phyloP scores from a whole-genome alignment of 2,329 filamentous ascomycete species.

The Pyrenochaeta sp. region DNA sequence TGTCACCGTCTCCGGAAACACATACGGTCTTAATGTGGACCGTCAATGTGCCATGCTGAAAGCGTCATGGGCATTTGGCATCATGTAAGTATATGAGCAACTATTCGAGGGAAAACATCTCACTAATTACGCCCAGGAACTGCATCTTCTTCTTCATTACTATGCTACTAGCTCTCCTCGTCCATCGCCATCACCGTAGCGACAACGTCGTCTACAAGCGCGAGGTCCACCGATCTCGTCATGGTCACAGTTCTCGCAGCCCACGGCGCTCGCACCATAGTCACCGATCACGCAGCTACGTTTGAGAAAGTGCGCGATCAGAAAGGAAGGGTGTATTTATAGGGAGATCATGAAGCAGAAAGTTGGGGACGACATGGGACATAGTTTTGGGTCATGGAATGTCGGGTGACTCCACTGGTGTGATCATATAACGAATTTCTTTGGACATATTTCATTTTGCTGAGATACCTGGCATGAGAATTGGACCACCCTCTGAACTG shows the following conservation, averaged over 20 bases:
- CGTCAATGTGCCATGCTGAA: conserved; percentile 94
- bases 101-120: neutral
- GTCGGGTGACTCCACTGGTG: neutral
- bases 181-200: conserved; percentile 55
- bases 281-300: conserved; percentile 50
- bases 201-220: conserved; percentile 61
- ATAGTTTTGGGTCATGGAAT: neutral
- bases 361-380: neutral
- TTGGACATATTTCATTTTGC: conserved; percentile 20
- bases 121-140: conserved; percentile 44
- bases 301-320: conserved; percentile 22
- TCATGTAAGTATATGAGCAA: conserved; percentile 69
- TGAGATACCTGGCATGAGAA: conserved; percentile 10
- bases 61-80: conserved; percentile 85
- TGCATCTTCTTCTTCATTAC: conserved; percentile 51
- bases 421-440: conserved; percentile 25
- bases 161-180: conserved; percentile 68
- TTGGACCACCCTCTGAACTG: neutral
- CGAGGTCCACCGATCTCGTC: conserved; percentile 57
- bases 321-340: neutral
- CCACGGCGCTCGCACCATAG: conserved; percentile 46
- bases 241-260: conserved; percentile 52
- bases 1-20: conserved; percentile 63
- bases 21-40: conserved; percentile 64
- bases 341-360: neutral